Evolutionary conservation across 768 basidiomycete species (phyloP).

Genomic region (Leucocoprinus birnbaumii): DNA sequence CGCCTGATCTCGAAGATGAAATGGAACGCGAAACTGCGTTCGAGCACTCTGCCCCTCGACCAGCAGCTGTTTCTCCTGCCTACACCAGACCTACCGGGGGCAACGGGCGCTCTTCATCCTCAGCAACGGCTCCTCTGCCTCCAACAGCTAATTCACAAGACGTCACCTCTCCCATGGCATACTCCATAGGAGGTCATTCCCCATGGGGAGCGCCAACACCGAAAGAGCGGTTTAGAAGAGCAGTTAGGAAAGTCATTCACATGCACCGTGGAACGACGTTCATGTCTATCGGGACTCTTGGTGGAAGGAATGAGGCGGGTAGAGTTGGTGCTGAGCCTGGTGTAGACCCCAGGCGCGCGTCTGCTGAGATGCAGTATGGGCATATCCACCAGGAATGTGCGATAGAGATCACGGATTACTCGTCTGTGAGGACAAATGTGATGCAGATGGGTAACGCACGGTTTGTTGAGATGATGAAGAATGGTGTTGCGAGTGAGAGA

Average conservation of each 20-base stretch:
- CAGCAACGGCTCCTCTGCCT: not conserved
- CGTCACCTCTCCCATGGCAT: not conserved
- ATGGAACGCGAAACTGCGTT: not conserved
- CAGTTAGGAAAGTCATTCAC: conserved; percentile 61
- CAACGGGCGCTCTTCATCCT: not conserved
- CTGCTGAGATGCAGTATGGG: conserved; percentile 52
- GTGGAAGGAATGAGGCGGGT: conserved; percentile 15
- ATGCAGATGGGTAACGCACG: conserved; percentile 57
- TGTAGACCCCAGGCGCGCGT: conserved; percentile 60
- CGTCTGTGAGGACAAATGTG: conserved; percentile 47
- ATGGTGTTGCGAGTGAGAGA: conserved; percentile 38
- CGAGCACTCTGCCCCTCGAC: no score
- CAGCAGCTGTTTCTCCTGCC: not conserved
- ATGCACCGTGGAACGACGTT: conserved; percentile 52
- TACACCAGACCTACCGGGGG: no score
- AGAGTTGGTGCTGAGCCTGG: conserved; percentile 67
- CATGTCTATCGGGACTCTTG: conserved; percentile 20
- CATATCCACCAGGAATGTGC: conserved; percentile 58
- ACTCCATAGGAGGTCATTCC: not conserved
- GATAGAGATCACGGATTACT: conserved; percentile 71
- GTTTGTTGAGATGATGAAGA: conserved; percentile 55
- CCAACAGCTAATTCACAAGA: not conserved
- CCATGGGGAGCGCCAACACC: conserved; percentile 29
- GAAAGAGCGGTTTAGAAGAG: conserved; percentile 48
- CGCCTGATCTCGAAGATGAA: conserved; percentile 58